Evolutionary conservation across 1,139 yeast species (phyloP), one percentile per base, ranked within the genome.

Genomic region (Suhomyces bolitotheri): DNA sequence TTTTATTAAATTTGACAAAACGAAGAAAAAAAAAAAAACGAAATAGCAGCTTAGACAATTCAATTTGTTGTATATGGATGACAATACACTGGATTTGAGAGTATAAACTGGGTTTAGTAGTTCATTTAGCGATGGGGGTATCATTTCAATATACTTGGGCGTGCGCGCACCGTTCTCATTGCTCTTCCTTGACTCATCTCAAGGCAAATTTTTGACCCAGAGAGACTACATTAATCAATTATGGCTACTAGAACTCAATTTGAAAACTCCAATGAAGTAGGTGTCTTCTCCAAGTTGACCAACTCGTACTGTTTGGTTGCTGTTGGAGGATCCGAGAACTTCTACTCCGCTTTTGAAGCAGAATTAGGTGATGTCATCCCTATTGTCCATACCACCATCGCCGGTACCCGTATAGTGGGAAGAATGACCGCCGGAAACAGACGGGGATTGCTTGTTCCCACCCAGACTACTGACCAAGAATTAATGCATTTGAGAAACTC

Each of bases 391-490:
- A 87, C 97, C 39, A 92, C 98, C 44, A 92, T 94, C 54, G 97
- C 97, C 28, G 98, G 98, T 50, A 89, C 96, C 51, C 84, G 98
- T 67, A 94, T 94, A 49, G 87, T 94, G 43, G 99, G 99, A 50
- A 80, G 98, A 64, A 86, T 94, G 96, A 86, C 96, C 27, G 97
- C 97, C 26, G 99, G 99, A 56, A 94, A 94, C 75, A 82, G 98
- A 73, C 80, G 97, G 61, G 99, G 99, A 27, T 72, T 94, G 48
- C 76, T 94, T 40, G 98, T 94, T 12, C 99, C 99, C 43, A 87
- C 95, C 19, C 96, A 90, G 64, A 94, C 98, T 34, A 88, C 97
- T n/a, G 99, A 94, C 63, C 98, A 92, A 67, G 99, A 94, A 66
- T 80, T 94, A 52, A 94, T 89, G 82, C 98, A 94, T 66, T 71